A percentile compares a stretch with the other conserved stretches of the same genome.
These are phyloP conservation scores for Penstemon davidsonii DNA, from an alignment of 257 asterid species.

Conservation along the genomic window DNA sequence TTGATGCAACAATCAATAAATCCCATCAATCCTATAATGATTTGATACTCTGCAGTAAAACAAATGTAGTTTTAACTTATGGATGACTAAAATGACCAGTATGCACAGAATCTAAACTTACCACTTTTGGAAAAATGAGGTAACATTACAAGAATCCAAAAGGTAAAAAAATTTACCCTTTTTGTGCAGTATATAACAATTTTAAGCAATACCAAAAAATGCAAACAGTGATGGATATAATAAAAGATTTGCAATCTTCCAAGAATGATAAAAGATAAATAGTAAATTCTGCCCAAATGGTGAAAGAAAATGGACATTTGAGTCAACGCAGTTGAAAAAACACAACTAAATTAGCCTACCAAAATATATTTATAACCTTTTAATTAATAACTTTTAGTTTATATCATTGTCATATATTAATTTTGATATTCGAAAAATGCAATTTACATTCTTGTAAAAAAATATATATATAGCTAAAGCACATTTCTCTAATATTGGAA, in stretches of 20 bases:
- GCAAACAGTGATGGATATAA: conserved; percentile 25
- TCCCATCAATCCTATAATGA: conserved; percentile 19
- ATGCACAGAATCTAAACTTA: conserved; percentile 24
- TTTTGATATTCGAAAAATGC: no score
- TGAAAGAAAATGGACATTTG: conserved; percentile 24
- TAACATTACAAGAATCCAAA: conserved; percentile 26
- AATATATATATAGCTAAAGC: no score
- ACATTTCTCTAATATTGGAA: no score
- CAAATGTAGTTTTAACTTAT: not conserved
- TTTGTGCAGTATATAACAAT: conserved; percentile 9
- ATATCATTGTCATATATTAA: no score
- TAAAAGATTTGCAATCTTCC: conserved; percentile 17
- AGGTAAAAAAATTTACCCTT: conserved; percentile 18
- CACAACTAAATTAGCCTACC: not conserved
- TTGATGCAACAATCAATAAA: conserved; percentile 25
- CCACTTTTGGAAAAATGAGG: conserved; percentile 32
- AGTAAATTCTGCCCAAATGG: conserved; percentile 23
- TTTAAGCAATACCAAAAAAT: conserved; percentile 34
- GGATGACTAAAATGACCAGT: conserved; percentile 26
- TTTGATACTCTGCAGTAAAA: not conserved
- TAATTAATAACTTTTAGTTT: no score
- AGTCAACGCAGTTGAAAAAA: conserved; percentile 19
- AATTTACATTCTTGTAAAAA: no score
- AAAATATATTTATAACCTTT: not conserved
- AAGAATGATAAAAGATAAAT: conserved; percentile 1